Conservation (phyloP, 148 eudicot genomes). For the Polygonum maritimum region DNA sequence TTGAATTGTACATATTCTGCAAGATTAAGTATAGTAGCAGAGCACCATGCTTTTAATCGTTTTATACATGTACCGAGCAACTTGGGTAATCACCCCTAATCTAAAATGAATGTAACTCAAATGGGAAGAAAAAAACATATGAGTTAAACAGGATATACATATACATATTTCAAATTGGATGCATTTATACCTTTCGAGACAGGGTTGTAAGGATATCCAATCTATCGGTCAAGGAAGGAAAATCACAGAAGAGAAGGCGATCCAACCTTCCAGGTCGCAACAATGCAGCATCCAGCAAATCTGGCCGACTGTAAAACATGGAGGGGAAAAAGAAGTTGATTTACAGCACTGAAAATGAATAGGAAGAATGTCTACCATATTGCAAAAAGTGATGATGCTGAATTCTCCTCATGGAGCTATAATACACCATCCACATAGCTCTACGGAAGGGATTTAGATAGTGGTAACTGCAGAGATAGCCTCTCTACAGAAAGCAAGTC, state of each 20-base stretch:
- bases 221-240: conserved; percentile 71
- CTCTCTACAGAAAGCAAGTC: background rate
- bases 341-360: background rate
- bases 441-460: background rate
- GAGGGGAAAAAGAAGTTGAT: background rate
- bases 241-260: conserved; percentile 93
- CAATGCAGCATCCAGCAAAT: conserved; percentile 97
- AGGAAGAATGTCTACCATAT: background rate
- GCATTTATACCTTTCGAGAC: conserved; percentile 60
- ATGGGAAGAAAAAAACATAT: background rate
- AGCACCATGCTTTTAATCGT: background rate
- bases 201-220: conserved; percentile 80
- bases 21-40: background rate
- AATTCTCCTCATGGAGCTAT: background rate
- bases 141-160: background rate
- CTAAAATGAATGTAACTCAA: background rate
- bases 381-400: background rate
- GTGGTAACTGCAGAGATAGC: background rate
- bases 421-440: background rate
- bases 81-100: background rate
- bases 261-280: conserved; percentile 95
- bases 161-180: background rate
- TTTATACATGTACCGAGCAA: background rate
- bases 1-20: background rate
- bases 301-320: conserved; percentile 76